Conservation (phyloP, 129 eudicot species). For the Mikania micrantha region DNA sequence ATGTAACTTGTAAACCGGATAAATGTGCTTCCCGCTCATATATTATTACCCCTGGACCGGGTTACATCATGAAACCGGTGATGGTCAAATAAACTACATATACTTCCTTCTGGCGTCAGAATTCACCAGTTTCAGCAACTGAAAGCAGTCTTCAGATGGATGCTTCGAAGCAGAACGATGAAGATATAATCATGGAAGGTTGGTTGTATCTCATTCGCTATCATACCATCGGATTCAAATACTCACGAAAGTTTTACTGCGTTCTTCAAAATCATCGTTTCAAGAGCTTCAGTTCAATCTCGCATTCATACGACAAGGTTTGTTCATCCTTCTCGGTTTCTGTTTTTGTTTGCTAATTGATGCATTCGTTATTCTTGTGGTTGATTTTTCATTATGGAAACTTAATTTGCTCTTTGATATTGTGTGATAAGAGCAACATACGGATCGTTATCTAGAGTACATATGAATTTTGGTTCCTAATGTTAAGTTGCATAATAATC, state of each 20-base stretch:
- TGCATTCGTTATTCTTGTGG: neutral
- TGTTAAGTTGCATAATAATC: no score
- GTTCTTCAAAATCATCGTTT: slow-evolving; percentile 53
- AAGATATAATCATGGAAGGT: slow-evolving; percentile 48
- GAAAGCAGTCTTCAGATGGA: no score
- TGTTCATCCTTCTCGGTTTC: neutral
- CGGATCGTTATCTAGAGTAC: neutral
- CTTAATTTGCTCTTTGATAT: no score
- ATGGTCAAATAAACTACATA: no score
- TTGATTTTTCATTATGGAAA: neutral
- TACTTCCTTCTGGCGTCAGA: no score
- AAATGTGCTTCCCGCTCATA: no score
- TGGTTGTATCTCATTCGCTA: slow-evolving; percentile 66
- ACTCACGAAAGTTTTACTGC: slow-evolving; percentile 52
- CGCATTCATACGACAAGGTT: slow-evolving; percentile 41
- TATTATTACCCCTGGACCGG: no score
- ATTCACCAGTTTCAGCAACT: no score
- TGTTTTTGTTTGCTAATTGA: neutral
- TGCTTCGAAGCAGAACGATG: slow-evolving; percentile 35
- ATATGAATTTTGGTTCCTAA: neutral
- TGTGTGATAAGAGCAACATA: neutral
- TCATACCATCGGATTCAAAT: slow-evolving; percentile 50
- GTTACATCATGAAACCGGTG: no score
- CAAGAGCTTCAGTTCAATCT: slow-evolving; percentile 49
- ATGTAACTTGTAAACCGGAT: no score